A percentile compares a stretch with the other conserved stretches of the same genome.
phyloP scores from a whole-genome alignment of 306 rosid species.

The Canavalia ensiformis region DNA sequence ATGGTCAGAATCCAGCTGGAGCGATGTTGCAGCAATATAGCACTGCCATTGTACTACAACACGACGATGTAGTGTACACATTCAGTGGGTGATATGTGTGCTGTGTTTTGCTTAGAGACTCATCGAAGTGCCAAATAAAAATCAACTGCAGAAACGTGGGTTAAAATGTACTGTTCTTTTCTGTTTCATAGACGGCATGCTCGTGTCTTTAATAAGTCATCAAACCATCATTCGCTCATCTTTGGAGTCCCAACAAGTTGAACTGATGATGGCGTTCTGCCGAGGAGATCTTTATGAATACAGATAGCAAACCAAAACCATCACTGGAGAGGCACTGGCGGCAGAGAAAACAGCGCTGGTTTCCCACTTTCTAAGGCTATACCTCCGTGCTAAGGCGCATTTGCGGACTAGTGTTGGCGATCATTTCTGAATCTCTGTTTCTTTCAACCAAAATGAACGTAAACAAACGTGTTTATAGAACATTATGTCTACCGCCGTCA shows the following conservation, averaged over 20 bases:
- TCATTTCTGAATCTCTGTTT: slow-evolving; percentile 78
- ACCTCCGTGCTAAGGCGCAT: too few species aligned
- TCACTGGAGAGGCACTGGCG: slow-evolving; percentile 91
- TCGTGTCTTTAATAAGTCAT: slow-evolving; percentile 1
- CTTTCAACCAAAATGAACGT: slow-evolving; percentile 85
- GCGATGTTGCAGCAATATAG: slow-evolving; percentile 92
- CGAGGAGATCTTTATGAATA: slow-evolving; percentile 91
- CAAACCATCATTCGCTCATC: slow-evolving; percentile 33
- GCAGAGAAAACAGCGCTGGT: slow-evolving; percentile 61
- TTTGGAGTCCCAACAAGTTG: slow-evolving; percentile 38
- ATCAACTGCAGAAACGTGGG: too few species aligned
- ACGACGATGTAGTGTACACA: slow-evolving; percentile 84
- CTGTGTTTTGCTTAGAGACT: neutral
- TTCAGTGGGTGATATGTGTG: slow-evolving; percentile 60
- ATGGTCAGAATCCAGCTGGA: slow-evolving; percentile 88
- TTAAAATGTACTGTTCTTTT: slow-evolving; percentile 17
- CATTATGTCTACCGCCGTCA: neutral
- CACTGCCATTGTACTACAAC: slow-evolving; percentile 76
- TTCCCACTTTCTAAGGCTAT: too few species aligned
- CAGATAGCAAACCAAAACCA: slow-evolving; percentile 82
- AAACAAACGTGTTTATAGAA: neutral
- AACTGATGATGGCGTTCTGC: slow-evolving; percentile 67
- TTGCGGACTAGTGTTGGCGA: slow-evolving; percentile 72
- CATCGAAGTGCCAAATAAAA: too few species aligned
- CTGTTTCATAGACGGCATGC: neutral